Evolutionary conservation across 768 basidiomycete genomes (phyloP), one percentile per base, ranked within the genome.

Genomic region (Termitomyces sp.): DNA sequence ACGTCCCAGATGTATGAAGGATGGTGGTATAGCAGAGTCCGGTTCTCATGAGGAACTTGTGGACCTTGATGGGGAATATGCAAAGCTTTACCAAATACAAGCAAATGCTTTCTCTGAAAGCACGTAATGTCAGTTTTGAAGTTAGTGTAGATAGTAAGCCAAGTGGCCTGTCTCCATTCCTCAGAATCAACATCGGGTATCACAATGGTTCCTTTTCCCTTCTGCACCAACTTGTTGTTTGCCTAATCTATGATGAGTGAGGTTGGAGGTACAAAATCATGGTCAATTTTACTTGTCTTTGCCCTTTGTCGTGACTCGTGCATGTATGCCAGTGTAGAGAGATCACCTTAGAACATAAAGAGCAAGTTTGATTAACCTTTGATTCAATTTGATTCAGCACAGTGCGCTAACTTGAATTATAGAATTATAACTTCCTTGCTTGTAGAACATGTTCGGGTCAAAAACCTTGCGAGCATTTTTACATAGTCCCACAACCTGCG

Each of bases 241-340:
- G 9, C 29, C 29, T 9, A 29, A 29, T 36, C 36, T 11, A 43
- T 66, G 62, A 79, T 76, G 6, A 65, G 68, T 0, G 60, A 42
- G 5, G 76, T 72, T 2, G 71, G 64, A 35, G 80, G 77, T 0
- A 83, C 77, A 0, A 82, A 73, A 16, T 60, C n/a, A n/a, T n/a
- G n/a, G n/a, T n/a, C n/a, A n/a, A n/a, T n/a, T n/a, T n/a, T n/a
- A n/a, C n/a, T n/a, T n/a, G n/a, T n/a, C n/a, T n/a, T n/a, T n/a
- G n/a, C n/a, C n/a, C n/a, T n/a, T n/a, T n/a, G n/a, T n/a, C n/a
- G n/a, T n/a, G n/a, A n/a, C n/a, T n/a, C n/a, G n/a, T n/a, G n/a
- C n/a, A n/a, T n/a, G n/a, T n/a, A n/a, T n/a, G n/a, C n/a, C n/a
- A n/a, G n/a, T n/a, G n/a, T n/a, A n/a, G n/a, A n/a, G n/a, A n/a